Conservation (phyloP, 2,329 filamentous ascomycete species). For the Fusarium anguioides region DNA sequence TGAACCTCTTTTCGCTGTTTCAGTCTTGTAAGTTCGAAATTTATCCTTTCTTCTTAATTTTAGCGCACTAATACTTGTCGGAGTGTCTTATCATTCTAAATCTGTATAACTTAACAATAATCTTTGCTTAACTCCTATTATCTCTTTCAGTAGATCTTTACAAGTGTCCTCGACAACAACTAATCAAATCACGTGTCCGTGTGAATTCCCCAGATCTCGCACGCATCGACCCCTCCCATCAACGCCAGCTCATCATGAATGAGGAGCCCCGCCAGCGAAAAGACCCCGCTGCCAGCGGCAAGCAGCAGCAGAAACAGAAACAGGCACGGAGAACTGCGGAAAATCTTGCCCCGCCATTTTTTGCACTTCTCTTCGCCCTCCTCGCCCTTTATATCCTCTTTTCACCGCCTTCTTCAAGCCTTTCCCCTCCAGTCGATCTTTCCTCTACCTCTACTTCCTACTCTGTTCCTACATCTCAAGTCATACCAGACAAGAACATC, state of each 20-base stretch:
- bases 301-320: constrained; percentile 34
- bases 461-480: constrained; percentile 46
- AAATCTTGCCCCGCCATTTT: constrained; percentile 59
- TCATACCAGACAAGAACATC: constrained; percentile 46
- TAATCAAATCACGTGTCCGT: constrained; percentile 43
- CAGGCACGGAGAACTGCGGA: constrained; percentile 48
- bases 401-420: constrained; percentile 46
- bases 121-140: neutral
- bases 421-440: constrained; percentile 47
- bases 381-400: constrained; percentile 52
- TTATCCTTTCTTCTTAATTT: neutral
- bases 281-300: constrained; percentile 50
- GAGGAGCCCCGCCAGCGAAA: constrained; percentile 50
- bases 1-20: neutral
- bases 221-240: constrained; percentile 38
- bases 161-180: constrained; percentile 20
- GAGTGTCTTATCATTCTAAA: neutral
- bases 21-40: constrained; percentile 4
- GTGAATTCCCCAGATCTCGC: constrained; percentile 31
- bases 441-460: constrained; percentile 39
- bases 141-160: neutral
- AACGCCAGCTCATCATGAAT: constrained; percentile 47
- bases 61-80: neutral
- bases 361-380: constrained; percentile 54
- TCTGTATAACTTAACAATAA: neutral